Evolutionary conservation across 306 rosid genomes (phyloP).

Genomic region (Argentina anserina): DNA sequence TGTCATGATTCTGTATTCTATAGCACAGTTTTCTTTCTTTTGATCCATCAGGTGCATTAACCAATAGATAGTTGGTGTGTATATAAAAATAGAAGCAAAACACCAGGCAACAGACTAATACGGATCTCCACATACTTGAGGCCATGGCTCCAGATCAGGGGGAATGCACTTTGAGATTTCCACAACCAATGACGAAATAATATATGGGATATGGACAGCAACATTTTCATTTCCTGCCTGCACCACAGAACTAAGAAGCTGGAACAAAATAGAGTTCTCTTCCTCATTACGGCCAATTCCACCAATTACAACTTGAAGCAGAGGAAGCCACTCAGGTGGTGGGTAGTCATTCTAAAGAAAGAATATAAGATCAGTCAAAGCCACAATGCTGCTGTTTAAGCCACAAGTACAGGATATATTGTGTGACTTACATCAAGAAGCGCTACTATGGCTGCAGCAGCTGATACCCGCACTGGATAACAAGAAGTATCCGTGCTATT

Average conservation of each 20-base stretch:
- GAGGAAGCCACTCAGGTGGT: conserved; percentile 89
- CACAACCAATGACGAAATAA: conserved; percentile 55
- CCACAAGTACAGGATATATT: conserved; percentile 18
- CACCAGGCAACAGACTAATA: conserved; percentile 19
- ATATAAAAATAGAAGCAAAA: conserved; percentile 12
- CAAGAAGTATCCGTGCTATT: conserved; percentile 55
- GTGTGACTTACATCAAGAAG: conserved; percentile 69
- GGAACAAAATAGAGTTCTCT: conserved; percentile 65
- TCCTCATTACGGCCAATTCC: conserved; percentile 56
- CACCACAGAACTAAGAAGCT: conserved; percentile 75
- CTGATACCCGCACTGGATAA: conserved; percentile 85
- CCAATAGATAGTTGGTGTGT: neutral
- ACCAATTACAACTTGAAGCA: conserved; percentile 69
- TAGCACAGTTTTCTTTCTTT: neutral
- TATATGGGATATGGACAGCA: conserved; percentile 63
- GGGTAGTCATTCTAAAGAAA: conserved; percentile 72
- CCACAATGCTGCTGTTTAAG: conserved; percentile 13
- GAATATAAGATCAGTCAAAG: conserved; percentile 26
- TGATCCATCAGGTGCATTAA: neutral
- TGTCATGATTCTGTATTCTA: neutral
- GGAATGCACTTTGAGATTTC: conserved; percentile 57
- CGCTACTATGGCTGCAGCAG: conserved; percentile 75
- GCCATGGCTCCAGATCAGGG: conserved; percentile 65
- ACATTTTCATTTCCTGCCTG: conserved; percentile 78
- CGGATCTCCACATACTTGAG: conserved; percentile 54